These are phyloP conservation scores for Phytophthora aleatoria DNA, from an alignment of 352 stramenopile genomes.

Conservation along the genomic window DNA sequence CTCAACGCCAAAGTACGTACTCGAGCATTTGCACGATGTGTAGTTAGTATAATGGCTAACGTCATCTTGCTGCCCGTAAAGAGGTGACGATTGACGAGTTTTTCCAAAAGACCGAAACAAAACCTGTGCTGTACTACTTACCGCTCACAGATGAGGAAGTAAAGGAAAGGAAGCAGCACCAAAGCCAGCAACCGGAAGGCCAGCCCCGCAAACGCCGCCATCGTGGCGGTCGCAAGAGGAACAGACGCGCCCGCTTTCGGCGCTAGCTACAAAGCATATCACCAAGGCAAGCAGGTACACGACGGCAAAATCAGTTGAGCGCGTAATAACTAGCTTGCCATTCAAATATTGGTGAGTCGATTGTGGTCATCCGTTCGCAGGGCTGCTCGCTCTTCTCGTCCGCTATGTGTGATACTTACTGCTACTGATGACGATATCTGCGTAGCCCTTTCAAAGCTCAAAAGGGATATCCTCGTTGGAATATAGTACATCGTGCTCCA, in stretches of 20 bases:
- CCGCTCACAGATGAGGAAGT: conserved; percentile 78
- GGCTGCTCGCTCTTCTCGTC: conserved; percentile 11
- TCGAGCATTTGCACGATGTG: background rate
- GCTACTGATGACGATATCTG: conserved; percentile 24
- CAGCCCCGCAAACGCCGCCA: conserved; percentile 36
- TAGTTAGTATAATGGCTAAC: background rate
- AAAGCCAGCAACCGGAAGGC: conserved; percentile 21
- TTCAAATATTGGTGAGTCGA: conserved; percentile 14
- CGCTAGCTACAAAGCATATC: conserved; percentile 23
- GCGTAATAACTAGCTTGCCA: conserved; percentile 22
- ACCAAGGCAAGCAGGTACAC: conserved; percentile 1
- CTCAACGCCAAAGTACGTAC: conserved; percentile 29
- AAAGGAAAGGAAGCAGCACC: conserved; percentile 40
- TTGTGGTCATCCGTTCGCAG: conserved; percentile 18
- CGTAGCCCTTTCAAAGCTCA: conserved; percentile 57
- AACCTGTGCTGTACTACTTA: conserved; percentile 83
- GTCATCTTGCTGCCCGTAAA: conserved; percentile 13
- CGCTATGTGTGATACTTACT: conserved; percentile 20
- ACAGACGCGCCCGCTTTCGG: conserved; percentile 34
- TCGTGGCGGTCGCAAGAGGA: conserved; percentile 41
- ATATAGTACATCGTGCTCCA: conserved; percentile 83
- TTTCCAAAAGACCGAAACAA: conserved; percentile 79
- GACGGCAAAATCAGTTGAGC: conserved; percentile 4
- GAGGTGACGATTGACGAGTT: conserved; percentile 70
- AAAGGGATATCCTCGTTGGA: conserved; percentile 83